These are phyloP conservation scores for Ceratobasidium sp. DNA, from an alignment of 1,284 basidiomycete species.

Conservation along the genomic window DNA sequence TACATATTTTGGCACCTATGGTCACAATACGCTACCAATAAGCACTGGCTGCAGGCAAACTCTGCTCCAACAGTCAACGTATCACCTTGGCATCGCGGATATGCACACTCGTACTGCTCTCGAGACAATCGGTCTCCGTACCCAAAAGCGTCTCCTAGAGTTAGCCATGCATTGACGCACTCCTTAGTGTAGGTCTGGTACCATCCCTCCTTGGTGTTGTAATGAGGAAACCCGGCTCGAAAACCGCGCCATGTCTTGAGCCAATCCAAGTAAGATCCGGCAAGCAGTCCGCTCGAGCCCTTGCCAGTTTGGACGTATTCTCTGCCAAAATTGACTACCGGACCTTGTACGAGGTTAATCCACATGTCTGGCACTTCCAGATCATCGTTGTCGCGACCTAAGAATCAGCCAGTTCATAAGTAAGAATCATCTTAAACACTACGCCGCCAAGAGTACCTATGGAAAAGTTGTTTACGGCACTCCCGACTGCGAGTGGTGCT, in stretches of 20 bases:
- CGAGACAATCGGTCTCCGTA: neutral
- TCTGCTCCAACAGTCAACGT: neutral
- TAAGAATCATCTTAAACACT: too few relatives aligned
- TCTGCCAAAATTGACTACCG: neutral
- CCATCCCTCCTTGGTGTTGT: neutral
- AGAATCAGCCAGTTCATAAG: too few relatives aligned
- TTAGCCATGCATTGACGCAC: neutral
- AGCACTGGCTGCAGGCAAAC: neutral
- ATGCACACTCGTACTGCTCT: neutral
- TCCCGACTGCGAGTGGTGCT: neutral
- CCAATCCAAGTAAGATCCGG: neutral
- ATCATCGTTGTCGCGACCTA: neutral
- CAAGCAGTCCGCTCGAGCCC: neutral
- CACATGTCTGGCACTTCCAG: neutral
- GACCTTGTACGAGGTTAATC: neutral
- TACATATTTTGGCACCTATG: neutral
- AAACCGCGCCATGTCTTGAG: constrained; percentile 3
- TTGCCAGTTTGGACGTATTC: neutral
- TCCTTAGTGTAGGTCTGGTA: neutral
- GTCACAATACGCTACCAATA: neutral
- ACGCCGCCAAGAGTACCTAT: neutral
- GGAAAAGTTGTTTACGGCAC: neutral
- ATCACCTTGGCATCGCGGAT: neutral
- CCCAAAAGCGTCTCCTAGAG: neutral
- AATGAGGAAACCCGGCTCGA: neutral